Evolutionary conservation across 73 alveolate genomes (phyloP), one percentile per base, ranked within the genome.

Genomic region (Symbiodinium pilosum): DNA sequence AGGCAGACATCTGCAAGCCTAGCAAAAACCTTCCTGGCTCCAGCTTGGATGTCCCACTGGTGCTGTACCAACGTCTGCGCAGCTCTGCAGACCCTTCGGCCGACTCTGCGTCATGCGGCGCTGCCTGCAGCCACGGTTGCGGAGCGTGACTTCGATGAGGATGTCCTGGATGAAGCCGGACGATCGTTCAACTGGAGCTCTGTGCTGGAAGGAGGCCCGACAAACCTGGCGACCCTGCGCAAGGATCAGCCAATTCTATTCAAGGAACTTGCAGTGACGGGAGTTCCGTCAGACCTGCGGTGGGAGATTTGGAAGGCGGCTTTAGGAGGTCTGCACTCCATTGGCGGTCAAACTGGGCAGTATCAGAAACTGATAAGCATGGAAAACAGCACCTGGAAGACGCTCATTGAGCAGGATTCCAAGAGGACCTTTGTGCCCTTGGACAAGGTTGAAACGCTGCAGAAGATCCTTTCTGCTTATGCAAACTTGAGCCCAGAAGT

Each of bases 401-500:
- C 81, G 30, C 81, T 64, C 81, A 64, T 64, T 38, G 81, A 64
- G 81, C 30, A 64, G 81, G 81, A 64, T 38, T 64, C 81, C 3
- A n/a, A 26, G 30, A 64, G 81, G 38, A 64, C 81, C 38, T 64
- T 64, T 38, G 39, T 64, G 4, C 39, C 30, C 18, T n/a, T 64
- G 38, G 12, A 32, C 4, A 0, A 28, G 12, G 81, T 28, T 14
- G 39, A 28, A 20, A 24, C 39, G 18, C 38, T 64, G 64, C 64
- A 28, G 64, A 44, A 89, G 43, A 84, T 89, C 42, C 42, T 32
- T 14, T 85, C 87, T 2, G 99, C 99, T 6, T 99, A 99, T 42
- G 99, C 99, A 4, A 98, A 91, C 99, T 99, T 85, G 87, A 99
- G 99, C 93, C 99, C 99, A 20, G 99, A 99, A 89, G 99, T 99